Evolutionary conservation across 331 rosid species (phyloP).

Genomic region (Saraca asoca): DNA sequence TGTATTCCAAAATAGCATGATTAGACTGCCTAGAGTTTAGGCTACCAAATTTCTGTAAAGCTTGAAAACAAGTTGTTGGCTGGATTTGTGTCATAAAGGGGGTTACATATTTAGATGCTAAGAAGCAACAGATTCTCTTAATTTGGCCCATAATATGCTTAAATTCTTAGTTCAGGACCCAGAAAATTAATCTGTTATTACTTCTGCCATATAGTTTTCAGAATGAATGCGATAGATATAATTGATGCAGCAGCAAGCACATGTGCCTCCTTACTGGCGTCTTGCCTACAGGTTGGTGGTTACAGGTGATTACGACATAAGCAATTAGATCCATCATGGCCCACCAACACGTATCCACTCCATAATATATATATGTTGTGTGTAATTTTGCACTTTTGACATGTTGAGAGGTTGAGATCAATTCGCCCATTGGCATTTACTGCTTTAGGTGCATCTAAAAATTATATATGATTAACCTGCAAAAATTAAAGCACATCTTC

Average conservation of each 20-base stretch:
- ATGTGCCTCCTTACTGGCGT: constrained; percentile 31
- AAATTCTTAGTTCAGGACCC: constrained; percentile 50
- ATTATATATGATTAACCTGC: too few species aligned
- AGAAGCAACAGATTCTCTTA: constrained; percentile 40
- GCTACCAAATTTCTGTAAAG: constrained; percentile 23
- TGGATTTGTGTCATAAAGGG: constrained; percentile 36
- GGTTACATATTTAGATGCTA: constrained; percentile 26
- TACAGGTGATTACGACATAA: constrained; percentile 20
- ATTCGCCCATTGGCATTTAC: neutral
- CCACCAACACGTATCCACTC: too few species aligned
- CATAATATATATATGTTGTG: constrained; percentile 6
- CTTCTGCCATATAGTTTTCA: constrained; percentile 26
- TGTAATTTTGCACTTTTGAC: too few species aligned
- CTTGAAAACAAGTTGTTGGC: constrained; percentile 34
- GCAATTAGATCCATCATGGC: constrained; percentile 27
- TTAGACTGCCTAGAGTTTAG: constrained; percentile 36
- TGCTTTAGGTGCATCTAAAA: neutral
- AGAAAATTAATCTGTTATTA: constrained; percentile 40
- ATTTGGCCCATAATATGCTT: constrained; percentile 50
- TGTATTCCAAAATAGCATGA: constrained; percentile 43
- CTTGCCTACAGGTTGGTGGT: constrained; percentile 39
- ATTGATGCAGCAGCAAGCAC: constrained; percentile 25
- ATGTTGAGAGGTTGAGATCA: neutral
- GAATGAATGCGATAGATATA: constrained; percentile 27
- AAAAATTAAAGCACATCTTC: too few species aligned